Evolutionary conservation across 1,284 basidiomycete species (phyloP), one percentile per base, ranked within the genome.

Genomic region (Ceratobasidium sp.): DNA sequence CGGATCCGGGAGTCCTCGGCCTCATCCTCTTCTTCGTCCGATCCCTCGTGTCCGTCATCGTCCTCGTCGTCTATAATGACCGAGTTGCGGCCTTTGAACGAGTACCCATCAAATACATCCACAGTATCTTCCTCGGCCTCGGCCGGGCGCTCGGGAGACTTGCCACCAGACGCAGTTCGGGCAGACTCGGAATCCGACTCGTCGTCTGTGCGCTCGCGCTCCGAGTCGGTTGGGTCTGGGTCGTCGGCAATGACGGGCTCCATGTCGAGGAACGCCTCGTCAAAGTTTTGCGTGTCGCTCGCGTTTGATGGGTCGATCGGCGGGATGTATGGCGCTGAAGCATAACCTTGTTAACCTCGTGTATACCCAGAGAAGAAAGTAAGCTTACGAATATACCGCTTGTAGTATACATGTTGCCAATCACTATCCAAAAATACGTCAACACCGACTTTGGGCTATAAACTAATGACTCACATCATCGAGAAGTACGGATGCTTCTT

Each of bases 261-360:
- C 93, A 98, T 97, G 83, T 96, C 95, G 77, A 99, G 89, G 90
- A 98, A 99, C 46, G 95, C 93, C 81, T 97, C 95, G 84, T 99
- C 97, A 84, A 99, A 99, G 86, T 99, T 98, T 84, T 96, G 95
- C 80, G 95, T 97, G 89, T 99, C 97, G 82, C 92, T 93, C 81
- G 96, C 96, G 84, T 98, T 95, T 64, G 91, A 90, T 7, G 96
- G 95, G 83, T 99, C 95, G 82, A 97, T 95, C 23, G 94, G 93
- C 27, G 97, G 96, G 81, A 97, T 95, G 88, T 98, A 97, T n/a
- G 97, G 97, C 82, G 97, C 96, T 94, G 80, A 16, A 70, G 4
- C 50, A 35, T 10, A 2, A 52, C 38, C 54, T 14, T 38, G 33
- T 70, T 46, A 57, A 64, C 8, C 57, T 27, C 5, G 18, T 46